Conservation (phyloP, 106 monocot genomes). For the Dendrobium nobile region DNA sequence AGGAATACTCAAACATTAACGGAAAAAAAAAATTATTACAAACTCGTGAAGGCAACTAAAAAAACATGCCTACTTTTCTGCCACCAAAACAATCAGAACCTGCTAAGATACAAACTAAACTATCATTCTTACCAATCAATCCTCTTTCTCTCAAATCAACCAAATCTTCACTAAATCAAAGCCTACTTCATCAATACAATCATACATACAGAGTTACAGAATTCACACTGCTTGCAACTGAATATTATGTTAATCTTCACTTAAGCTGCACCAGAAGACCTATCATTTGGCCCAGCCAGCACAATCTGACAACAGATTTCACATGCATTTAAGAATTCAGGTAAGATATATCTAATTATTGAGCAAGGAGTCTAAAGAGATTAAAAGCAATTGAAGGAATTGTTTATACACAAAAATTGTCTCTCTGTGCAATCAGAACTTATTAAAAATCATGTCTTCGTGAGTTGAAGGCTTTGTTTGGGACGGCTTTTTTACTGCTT, state of each 20-base stretch:
- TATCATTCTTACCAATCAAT: background rate
- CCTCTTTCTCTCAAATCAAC: background rate
- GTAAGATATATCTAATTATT: too few species aligned
- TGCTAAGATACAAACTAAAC: background rate
- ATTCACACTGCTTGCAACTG: background rate
- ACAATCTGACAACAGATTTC: background rate
- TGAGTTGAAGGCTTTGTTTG: too few species aligned
- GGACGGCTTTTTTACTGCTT: too few species aligned
- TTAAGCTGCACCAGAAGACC: background rate
- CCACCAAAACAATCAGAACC: background rate
- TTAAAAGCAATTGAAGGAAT: too few species aligned
- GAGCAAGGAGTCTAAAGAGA: too few species aligned
- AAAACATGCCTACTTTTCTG: background rate
- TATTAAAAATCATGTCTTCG: too few species aligned
- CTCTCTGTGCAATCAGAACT: background rate
- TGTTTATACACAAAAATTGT: background rate
- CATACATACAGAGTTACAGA: background rate
- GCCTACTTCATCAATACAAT: background rate
- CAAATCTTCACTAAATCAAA: background rate
- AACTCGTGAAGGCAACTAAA: slow-evolving; percentile 1
- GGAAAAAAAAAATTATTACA: background rate
- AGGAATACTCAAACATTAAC: background rate
- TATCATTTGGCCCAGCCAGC: slow-evolving; percentile 4
- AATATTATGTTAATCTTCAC: background rate
- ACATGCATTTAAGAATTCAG: background rate